Evolutionary conservation across 83 land plant genomes (phyloP).

Genomic region (Thuja plicata): DNA sequence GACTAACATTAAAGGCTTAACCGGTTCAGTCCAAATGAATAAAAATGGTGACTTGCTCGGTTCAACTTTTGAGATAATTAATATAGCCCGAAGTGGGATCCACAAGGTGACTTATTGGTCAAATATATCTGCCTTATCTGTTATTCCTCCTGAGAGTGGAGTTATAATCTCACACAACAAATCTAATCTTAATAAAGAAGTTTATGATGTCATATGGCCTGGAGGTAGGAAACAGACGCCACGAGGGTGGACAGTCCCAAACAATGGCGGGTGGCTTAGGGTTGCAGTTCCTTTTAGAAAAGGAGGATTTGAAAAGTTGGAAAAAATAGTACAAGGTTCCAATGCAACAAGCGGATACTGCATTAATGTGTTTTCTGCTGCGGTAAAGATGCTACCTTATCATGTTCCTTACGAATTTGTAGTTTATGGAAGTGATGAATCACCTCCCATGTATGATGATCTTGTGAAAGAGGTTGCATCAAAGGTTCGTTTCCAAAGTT

Average conservation of each 20-base stretch:
- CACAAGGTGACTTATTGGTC: slow-evolving; percentile 77
- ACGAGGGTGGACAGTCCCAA: slow-evolving; percentile 78
- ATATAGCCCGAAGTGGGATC: slow-evolving; percentile 62
- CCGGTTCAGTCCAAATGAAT: slow-evolving; percentile 53
- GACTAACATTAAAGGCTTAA: slow-evolving; percentile 55
- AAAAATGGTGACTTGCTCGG: slow-evolving; percentile 38
- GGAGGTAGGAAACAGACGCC: slow-evolving; percentile 57
- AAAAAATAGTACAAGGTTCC: slow-evolving; percentile 27
- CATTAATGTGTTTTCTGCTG: slow-evolving; percentile 83
- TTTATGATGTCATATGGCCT: slow-evolving; percentile 68
- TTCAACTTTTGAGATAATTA: slow-evolving; percentile 70
- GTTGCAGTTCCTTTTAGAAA: slow-evolving; percentile 71
- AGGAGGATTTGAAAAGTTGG: slow-evolving; percentile 62
- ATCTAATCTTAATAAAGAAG: slow-evolving; percentile 22
- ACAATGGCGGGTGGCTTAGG: slow-evolving; percentile 56
- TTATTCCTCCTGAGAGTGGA: slow-evolving; percentile 34
- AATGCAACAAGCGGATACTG: slow-evolving; percentile 67
- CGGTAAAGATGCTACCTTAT: slow-evolving; percentile 74
- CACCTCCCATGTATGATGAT: slow-evolving; percentile 72
- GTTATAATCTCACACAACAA: slow-evolving; percentile 17
- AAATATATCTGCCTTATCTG: slow-evolving; percentile 54
- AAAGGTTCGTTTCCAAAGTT: slow-evolving; percentile 47
- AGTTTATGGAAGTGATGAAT: slow-evolving; percentile 67
- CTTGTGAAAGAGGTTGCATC: slow-evolving; percentile 54
- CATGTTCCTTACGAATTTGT: slow-evolving; percentile 64